These are phyloP conservation scores for Leccinum holopus DNA, from an alignment of 1,284 basidiomycete species.

Conservation along the genomic window DNA sequence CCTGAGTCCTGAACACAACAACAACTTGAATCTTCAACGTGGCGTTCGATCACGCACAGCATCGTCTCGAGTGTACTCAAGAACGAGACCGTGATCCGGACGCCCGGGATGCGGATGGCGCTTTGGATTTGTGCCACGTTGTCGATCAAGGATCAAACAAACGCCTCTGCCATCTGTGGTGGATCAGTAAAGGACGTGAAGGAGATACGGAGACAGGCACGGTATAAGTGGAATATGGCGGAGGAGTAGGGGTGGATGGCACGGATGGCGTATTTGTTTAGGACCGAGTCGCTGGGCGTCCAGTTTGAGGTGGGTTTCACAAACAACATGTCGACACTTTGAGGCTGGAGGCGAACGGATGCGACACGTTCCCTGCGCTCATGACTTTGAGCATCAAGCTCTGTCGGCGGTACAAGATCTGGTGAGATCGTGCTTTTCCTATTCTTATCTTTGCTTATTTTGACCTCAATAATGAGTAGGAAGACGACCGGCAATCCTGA, in stretches of 20 bases:
- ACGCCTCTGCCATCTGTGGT: too few relatives aligned
- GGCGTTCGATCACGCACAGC: conserved; percentile 87
- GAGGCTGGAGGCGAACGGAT: conserved; percentile 91
- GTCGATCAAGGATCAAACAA: too few relatives aligned
- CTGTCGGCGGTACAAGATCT: conserved; percentile 82
- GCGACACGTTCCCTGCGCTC: conserved; percentile 91
- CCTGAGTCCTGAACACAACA: conserved; percentile 60
- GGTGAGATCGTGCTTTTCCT: conserved; percentile 34
- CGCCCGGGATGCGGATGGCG: conserved; percentile 90
- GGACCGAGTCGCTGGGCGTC: conserved; percentile 76
- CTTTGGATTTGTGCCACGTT: conserved; percentile 89
- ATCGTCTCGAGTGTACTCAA: conserved; percentile 91
- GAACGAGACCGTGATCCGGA: conserved; percentile 91
- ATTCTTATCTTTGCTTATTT: too few relatives aligned
- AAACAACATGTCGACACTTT: conserved; percentile 86
- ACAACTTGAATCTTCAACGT: conserved; percentile 84
- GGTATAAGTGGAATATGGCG: too few relatives aligned
- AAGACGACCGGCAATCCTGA: conserved; percentile 82
- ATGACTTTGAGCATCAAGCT: conserved; percentile 61
- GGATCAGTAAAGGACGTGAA: too few relatives aligned
- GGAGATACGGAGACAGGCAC: too few relatives aligned
- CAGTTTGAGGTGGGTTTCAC: conserved; percentile 80
- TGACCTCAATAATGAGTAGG: conserved; percentile 41
- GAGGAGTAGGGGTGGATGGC: conserved; percentile 87
- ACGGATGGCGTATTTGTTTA: conserved; percentile 92